phyloP scores from a whole-genome alignment of 495 filamentous ascomycete genomes.

The Xylaria bambusicola region DNA sequence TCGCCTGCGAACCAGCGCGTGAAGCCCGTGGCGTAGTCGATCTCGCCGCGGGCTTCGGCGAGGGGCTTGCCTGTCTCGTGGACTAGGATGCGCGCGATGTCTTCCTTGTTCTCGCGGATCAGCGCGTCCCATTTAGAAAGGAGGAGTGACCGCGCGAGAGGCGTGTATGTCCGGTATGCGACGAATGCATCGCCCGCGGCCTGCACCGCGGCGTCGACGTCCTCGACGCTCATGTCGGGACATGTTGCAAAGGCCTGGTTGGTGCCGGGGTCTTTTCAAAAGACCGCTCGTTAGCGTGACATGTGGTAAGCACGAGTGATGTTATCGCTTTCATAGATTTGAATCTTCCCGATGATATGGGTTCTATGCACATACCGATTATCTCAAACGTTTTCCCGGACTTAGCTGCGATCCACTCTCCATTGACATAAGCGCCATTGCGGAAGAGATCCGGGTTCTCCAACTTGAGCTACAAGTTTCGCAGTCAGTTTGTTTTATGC shows the following conservation, averaged over 20 bases:
- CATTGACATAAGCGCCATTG: conserved; percentile 60
- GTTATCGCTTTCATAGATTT: no score
- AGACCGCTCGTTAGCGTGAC: not conserved
- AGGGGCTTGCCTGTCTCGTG: conserved; percentile 68
- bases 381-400: conserved; percentile 68
- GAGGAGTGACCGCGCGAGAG: conserved; percentile 62
- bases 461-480: conserved; percentile 44
- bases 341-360: not conserved
- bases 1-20: conserved; percentile 69
- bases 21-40: conserved; percentile 63
- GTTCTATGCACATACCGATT: conserved; percentile 46
- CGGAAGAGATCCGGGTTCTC: conserved; percentile 61
- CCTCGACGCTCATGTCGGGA: conserved; percentile 59
- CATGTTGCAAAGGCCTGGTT: conserved; percentile 65
- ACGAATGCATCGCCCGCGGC: conserved; percentile 63
- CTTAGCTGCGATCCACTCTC: conserved; percentile 64
- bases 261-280: conserved; percentile 60
- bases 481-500: not conserved
- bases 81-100: conserved; percentile 60
- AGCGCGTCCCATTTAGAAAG: conserved; percentile 61
- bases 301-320: no score
- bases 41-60: conserved; percentile 58
- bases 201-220: conserved; percentile 62
- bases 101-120: conserved; percentile 52
- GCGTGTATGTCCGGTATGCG: conserved; percentile 60